Percentiles rank a stretch among this genome's conserved stretches.
Evolutionary conservation across 2,329 filamentous ascomycete genomes (phyloP).

Genomic region (Seiridium cupressi): DNA sequence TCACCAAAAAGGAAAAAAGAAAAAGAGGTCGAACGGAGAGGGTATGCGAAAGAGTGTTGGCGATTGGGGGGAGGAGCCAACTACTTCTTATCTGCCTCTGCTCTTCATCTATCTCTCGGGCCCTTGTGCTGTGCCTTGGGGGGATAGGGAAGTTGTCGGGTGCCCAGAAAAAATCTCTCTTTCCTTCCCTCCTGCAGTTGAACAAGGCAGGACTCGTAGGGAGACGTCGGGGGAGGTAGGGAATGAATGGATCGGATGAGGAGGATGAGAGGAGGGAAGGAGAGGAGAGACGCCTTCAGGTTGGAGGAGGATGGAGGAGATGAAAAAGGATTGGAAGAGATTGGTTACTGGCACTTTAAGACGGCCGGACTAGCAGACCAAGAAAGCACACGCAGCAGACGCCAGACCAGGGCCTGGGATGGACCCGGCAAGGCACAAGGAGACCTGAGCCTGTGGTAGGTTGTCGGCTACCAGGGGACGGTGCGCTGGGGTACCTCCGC

Average conservation of each 20-base stretch:
- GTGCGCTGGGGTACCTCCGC: slow-evolving; percentile 5
- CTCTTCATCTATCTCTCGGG: slow-evolving; percentile 22
- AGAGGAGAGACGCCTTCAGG: slow-evolving; percentile 41
- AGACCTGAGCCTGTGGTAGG: slow-evolving; percentile 7
- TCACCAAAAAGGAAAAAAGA: slow-evolving; percentile 13
- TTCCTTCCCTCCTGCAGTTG: slow-evolving; percentile 29
- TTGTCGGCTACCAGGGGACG: not conserved
- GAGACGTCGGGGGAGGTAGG: slow-evolving; percentile 37
- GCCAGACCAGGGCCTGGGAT: slow-evolving; percentile 9
- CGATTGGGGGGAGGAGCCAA: slow-evolving; percentile 21
- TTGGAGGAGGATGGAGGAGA: slow-evolving; percentile 53
- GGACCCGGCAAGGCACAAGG: slow-evolving; percentile 7
- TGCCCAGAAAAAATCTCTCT: slow-evolving; percentile 21
- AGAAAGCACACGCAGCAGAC: slow-evolving; percentile 7
- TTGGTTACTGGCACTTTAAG: slow-evolving; percentile 42
- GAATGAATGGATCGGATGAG: slow-evolving; percentile 53
- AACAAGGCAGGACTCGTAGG: slow-evolving; percentile 41
- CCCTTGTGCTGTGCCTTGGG: slow-evolving; percentile 10
- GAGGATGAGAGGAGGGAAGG: slow-evolving; percentile 32
- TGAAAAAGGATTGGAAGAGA: slow-evolving; percentile 57
- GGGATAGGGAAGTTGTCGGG: not conserved
- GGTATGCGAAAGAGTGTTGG: slow-evolving; percentile 1
- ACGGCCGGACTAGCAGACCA: slow-evolving; percentile 23
- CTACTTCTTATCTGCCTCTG: slow-evolving; percentile 16
- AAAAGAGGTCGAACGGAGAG: not conserved